Evolutionary conservation across 108 stramenopile genomes (phyloP).

Genomic region (Thalassiosira profunda): DNA sequence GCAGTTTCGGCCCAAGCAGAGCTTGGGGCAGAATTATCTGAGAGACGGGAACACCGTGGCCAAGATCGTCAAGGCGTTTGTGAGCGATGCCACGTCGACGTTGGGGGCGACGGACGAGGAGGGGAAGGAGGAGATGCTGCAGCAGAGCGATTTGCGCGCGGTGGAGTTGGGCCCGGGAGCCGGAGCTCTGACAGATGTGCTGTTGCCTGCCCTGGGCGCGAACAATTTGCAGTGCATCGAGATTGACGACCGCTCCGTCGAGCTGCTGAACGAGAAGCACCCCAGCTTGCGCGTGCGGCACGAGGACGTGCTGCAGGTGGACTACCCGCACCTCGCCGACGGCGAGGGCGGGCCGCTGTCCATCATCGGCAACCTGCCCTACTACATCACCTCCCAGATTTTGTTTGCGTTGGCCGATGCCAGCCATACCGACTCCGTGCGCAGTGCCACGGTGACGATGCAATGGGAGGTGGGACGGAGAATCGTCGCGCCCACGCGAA

Average conservation of each 20-base stretch:
- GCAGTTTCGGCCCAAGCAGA: constrained; percentile 91
- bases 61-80: constrained; percentile 92
- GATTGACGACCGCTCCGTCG: constrained; percentile 92
- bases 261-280: constrained; percentile 74
- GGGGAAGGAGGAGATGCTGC: background rate
- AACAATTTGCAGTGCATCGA: constrained; percentile 91
- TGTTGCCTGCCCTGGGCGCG: constrained; percentile 55
- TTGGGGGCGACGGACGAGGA: background rate
- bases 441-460: constrained; percentile 97
- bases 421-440: constrained; percentile 80
- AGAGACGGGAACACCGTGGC: constrained; percentile 95
- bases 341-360: constrained; percentile 83
- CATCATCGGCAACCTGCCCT: constrained; percentile 97
- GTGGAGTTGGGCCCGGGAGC: constrained; percentile 97
- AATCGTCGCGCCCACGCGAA: constrained; percentile 77
- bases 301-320: constrained; percentile 90
- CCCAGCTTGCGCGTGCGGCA: constrained; percentile 66
- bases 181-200: constrained; percentile 92
- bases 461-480: constrained; percentile 97
- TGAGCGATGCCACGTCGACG: constrained; percentile 72
- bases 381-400: constrained; percentile 97
- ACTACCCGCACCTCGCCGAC: constrained; percentile 85
- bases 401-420: constrained; percentile 96
- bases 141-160: constrained; percentile 43
- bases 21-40: constrained; percentile 96